A percentile compares a stretch with the other conserved stretches of the same genome.
phyloP scores from a whole-genome alignment of 768 basidiomycete species.

The Coprinellus aureogranulatus region DNA sequence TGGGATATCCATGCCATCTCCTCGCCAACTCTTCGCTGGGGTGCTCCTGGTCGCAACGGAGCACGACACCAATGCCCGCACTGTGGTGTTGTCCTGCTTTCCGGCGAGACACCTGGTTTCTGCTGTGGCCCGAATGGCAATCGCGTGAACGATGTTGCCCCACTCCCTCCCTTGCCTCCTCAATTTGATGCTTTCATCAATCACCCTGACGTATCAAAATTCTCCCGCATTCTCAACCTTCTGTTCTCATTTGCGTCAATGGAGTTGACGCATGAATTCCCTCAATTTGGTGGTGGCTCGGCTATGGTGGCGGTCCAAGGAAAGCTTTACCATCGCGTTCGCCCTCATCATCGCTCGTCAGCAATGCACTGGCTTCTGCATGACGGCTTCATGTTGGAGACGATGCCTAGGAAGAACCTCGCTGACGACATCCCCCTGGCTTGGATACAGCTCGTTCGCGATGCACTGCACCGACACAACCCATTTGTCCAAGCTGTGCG shows the following conservation, averaged over 20 bases:
- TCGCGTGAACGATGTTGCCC: constrained; percentile 10
- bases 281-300: constrained; percentile 1
- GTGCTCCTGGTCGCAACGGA: background rate
- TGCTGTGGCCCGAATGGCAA: constrained; percentile 29
- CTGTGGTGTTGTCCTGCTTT: constrained; percentile 23
- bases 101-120: constrained; percentile 28
- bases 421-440: constrained; percentile 6
- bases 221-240: constrained; percentile 27
- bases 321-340: constrained; percentile 29
- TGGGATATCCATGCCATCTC: background rate
- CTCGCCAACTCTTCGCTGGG: background rate
- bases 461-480: constrained; percentile 13
- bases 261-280: constrained; percentile 24
- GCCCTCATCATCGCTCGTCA: constrained; percentile 23
- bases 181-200: constrained; percentile 24
- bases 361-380: constrained; percentile 32
- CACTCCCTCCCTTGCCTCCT: constrained; percentile 25
- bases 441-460: constrained; percentile 13
- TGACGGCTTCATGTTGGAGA: constrained; percentile 21
- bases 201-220: constrained; percentile 21
- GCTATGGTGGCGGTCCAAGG: constrained; percentile 27
- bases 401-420: background rate
- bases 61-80: constrained; percentile 15
- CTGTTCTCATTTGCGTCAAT: constrained; percentile 31
- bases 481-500: constrained; percentile 11